Evolutionary conservation across 2,329 filamentous ascomycete genomes (phyloP).

Genomic region (Pestalotiopsis sp.): DNA sequence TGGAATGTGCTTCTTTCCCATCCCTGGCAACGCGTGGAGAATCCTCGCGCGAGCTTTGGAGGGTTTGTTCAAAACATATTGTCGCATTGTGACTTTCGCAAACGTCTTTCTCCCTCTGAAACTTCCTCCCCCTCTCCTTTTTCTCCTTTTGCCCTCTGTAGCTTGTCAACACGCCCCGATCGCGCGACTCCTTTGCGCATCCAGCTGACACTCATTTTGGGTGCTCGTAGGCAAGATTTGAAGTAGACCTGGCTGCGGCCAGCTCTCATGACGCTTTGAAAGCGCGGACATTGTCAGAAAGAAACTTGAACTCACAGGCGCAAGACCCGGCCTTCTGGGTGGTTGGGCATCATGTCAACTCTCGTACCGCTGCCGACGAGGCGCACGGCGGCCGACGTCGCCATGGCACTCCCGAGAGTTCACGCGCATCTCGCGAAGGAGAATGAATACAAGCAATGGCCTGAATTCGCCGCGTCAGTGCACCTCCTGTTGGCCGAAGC

Average conservation of each 20-base stretch:
- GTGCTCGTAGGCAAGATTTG: background rate
- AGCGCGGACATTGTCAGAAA: background rate
- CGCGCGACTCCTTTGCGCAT: background rate
- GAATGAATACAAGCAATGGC: background rate
- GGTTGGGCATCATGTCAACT: background rate
- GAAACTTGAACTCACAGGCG: background rate
- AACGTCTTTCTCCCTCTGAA: slow-evolving; percentile 1
- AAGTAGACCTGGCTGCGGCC: background rate
- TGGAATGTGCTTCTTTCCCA: slow-evolving; percentile 10
- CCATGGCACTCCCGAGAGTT: background rate
- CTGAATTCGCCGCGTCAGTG: background rate
- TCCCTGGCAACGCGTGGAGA: background rate
- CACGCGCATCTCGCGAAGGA: background rate
- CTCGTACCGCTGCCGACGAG: background rate
- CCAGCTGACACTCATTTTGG: background rate
- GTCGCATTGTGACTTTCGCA: background rate
- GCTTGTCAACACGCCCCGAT: background rate
- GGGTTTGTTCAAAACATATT: slow-evolving; percentile 4
- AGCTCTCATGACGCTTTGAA: background rate
- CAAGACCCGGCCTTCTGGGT: background rate
- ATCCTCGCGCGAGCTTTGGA: background rate
- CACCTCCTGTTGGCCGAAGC: slow-evolving; percentile 17
- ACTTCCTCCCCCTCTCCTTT: too few species aligned
- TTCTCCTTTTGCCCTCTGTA: background rate
- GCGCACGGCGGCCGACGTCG: background rate